Percentiles rank a stretch among this genome's conserved stretches.
phyloP scores from a whole-genome alignment of 257 asterid species.

The Salvia rosmarinus region DNA sequence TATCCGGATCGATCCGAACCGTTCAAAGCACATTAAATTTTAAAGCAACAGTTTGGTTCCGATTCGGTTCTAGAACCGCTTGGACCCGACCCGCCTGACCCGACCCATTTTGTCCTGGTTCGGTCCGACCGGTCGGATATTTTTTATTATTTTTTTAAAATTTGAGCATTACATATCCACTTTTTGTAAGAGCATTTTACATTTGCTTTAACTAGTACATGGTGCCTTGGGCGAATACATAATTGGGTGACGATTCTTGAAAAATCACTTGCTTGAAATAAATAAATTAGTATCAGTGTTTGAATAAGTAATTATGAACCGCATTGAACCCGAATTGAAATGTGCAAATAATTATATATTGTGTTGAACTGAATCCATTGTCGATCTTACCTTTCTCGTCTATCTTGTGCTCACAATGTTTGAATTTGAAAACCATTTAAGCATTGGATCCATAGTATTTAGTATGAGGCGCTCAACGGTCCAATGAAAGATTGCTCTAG shows the following conservation, averaged over 20 bases:
- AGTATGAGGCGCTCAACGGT: not conserved
- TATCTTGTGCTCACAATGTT: not conserved
- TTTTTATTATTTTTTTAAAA: no score
- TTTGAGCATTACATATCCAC: no score
- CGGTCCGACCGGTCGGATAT: no score
- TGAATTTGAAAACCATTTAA: conserved; percentile 24
- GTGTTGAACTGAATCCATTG: not conserved
- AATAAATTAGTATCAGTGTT: not conserved
- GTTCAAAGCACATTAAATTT: no score
- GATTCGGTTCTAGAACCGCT: no score
- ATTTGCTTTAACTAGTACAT: no score
- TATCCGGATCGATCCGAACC: no score
- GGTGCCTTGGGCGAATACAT: not conserved
- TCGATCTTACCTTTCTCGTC: not conserved
- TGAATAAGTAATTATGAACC: not conserved
- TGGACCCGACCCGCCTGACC: no score
- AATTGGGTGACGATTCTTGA: not conserved
- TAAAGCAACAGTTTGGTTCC: no score
- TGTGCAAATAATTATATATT: not conserved
- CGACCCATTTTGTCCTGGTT: no score
- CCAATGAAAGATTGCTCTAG: not conserved
- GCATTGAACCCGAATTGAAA: not conserved
- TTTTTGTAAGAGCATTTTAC: no score
- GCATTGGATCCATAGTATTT: conserved; percentile 29
- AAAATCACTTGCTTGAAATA: not conserved